These are phyloP conservation scores for Collybia mongolica DNA, from an alignment of 768 basidiomycete species.

Conservation along the genomic window DNA sequence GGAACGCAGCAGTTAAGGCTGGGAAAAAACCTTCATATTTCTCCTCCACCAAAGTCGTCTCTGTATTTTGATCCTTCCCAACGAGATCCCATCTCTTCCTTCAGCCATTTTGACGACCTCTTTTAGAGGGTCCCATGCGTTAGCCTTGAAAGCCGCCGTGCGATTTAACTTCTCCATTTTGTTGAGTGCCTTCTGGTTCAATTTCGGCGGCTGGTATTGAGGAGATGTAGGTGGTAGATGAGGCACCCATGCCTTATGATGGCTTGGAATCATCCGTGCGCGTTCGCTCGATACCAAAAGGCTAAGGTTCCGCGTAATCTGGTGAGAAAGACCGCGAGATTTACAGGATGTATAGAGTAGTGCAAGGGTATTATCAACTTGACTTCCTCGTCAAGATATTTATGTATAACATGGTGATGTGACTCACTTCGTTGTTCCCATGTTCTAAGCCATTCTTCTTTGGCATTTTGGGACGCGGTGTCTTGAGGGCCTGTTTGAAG, in stretches of 20 bases:
- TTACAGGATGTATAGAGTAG: conserved; percentile 61
- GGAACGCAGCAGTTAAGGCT: background rate
- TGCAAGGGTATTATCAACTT: conserved; percentile 70
- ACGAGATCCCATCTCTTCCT: conserved; percentile 43
- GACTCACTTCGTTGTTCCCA: conserved; percentile 60
- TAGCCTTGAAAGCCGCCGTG: conserved; percentile 28
- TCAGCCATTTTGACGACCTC: conserved; percentile 62
- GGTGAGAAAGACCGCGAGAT: conserved; percentile 62
- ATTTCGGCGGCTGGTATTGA: conserved; percentile 2
- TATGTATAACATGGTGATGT: conserved; percentile 2
- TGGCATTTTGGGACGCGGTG: conserved; percentile 24
- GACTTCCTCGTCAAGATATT: conserved; percentile 4
- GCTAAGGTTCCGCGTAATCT: conserved; percentile 54
- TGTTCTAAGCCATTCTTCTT: conserved; percentile 40
- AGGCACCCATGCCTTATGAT: conserved; percentile 35
- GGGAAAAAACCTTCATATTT: background rate
- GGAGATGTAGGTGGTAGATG: conserved; percentile 20
- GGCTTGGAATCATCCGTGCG: conserved; percentile 19
- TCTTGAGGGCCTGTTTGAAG: conserved; percentile 29
- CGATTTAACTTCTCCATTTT: conserved; percentile 14
- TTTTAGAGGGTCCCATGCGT: conserved; percentile 45
- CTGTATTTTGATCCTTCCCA: conserved; percentile 38
- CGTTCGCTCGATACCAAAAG: conserved; percentile 35
- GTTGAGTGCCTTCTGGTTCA: background rate
- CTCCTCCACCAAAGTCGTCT: background rate